A percentile compares a stretch with the other conserved stretches of the same genome.
Evolutionary conservation across 2,329 filamentous ascomycete genomes (phyloP).

Genomic region (Ophiostoma ips): DNA sequence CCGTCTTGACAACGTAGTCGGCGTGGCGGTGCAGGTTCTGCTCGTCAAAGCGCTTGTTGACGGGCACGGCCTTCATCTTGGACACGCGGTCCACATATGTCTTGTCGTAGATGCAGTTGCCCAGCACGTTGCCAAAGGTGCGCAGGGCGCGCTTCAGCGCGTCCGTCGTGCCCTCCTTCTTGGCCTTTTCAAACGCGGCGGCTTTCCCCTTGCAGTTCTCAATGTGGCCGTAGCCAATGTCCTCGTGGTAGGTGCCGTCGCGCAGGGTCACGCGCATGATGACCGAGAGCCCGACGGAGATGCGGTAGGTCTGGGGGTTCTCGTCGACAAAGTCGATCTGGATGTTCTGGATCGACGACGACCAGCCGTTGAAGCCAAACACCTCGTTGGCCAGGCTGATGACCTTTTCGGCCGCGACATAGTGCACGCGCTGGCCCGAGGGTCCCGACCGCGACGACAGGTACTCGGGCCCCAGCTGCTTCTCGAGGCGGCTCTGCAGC

Average conservation of each 20-base stretch:
- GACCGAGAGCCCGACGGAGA: constrained; percentile 77
- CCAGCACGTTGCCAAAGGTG: constrained; percentile 89
- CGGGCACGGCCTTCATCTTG: constrained; percentile 68
- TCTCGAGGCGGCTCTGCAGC: constrained; percentile 73
- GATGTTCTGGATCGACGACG: constrained; percentile 84
- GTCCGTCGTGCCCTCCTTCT: constrained; percentile 95
- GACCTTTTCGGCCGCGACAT: constrained; percentile 90
- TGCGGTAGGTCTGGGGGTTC: constrained; percentile 58
- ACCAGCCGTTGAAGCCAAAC: constrained; percentile 97
- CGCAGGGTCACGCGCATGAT: constrained; percentile 80
- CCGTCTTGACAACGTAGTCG: constrained; percentile 54
- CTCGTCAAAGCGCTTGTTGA: constrained; percentile 47
- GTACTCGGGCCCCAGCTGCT: constrained; percentile 90
- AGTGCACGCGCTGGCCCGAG: constrained; percentile 76
- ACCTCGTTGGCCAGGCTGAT: constrained; percentile 91
- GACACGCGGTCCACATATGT: constrained; percentile 82
- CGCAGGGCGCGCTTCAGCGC: constrained; percentile 77
- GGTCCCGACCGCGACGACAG: constrained; percentile 77
- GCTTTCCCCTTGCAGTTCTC: constrained; percentile 95
- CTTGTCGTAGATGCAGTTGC: constrained; percentile 98
- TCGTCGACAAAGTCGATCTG: constrained; percentile 95
- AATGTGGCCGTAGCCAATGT: constrained; percentile 91
- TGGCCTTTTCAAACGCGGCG: constrained; percentile 92
- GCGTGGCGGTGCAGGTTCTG: constrained; percentile 69
- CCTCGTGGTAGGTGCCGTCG: constrained; percentile 95